Conservation (phyloP, 164 flowering plant species). For the Piper longum region DNA sequence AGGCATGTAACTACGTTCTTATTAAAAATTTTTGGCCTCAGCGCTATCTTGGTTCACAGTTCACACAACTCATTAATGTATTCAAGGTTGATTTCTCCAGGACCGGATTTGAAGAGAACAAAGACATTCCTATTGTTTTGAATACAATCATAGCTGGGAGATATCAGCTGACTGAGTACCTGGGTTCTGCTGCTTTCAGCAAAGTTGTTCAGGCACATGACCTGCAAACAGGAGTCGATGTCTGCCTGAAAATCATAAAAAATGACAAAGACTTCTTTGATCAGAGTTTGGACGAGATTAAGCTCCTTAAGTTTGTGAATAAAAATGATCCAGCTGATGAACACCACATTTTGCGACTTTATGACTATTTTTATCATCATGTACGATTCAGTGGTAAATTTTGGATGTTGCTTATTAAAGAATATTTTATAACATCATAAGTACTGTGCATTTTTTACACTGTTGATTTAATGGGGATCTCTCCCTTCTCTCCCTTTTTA, state of each 20-base stretch:
- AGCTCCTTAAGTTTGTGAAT: conserved; percentile 81
- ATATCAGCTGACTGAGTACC: conserved; percentile 68
- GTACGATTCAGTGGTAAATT: conserved; percentile 15
- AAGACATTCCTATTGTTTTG: conserved; percentile 64
- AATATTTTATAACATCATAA: too few relatives aligned
- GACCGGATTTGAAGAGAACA: conserved; percentile 94
- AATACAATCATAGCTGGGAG: conserved; percentile 66
- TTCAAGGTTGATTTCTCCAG: conserved; percentile 29
- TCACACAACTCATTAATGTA: background rate
- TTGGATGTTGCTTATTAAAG: background rate
- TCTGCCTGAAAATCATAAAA: conserved; percentile 88
- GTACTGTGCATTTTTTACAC: background rate
- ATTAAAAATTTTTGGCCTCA: background rate
- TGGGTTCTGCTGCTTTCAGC: conserved; percentile 96
- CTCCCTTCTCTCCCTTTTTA: background rate
- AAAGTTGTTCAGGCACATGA: conserved; percentile 89
- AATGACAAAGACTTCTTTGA: conserved; percentile 92
- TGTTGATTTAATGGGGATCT: background rate
- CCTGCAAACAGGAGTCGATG: conserved; percentile 62
- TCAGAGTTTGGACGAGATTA: conserved; percentile 90
- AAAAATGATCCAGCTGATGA: conserved; percentile 76
- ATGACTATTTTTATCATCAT: conserved; percentile 91
- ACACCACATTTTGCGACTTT: conserved; percentile 72
- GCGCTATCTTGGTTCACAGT: background rate
- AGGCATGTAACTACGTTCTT: conserved; percentile 24